These are phyloP conservation scores for Ceratocystis papillata DNA, from an alignment of 2,329 filamentous ascomycete species.

Conservation along the genomic window DNA sequence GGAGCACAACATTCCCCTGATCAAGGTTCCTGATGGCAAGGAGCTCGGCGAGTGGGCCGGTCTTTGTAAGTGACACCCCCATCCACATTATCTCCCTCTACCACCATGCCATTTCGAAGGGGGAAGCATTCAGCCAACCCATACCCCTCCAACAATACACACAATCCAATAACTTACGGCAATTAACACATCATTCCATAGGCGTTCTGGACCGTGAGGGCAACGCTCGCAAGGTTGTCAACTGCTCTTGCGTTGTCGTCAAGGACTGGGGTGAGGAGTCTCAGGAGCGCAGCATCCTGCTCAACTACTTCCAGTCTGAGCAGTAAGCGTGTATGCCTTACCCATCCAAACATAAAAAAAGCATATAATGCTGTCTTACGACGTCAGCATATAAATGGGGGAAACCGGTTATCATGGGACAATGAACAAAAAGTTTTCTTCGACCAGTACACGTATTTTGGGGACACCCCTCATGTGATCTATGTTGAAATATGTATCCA, in stretches of 20 bases:
- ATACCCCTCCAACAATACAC: background rate
- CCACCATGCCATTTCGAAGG: no score
- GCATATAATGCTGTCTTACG: conserved; percentile 27
- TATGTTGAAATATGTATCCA: background rate
- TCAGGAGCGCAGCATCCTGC: conserved; percentile 94
- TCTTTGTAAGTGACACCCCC: conserved; percentile 60
- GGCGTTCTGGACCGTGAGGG: conserved; percentile 98
- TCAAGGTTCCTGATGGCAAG: conserved; percentile 99
- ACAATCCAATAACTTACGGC: background rate
- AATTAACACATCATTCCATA: conserved; percentile 36
- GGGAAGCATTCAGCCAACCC: background rate
- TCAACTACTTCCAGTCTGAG: conserved; percentile 99
- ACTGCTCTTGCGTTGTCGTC: conserved; percentile 99
- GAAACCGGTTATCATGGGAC: conserved; percentile 23
- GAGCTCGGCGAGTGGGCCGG: conserved; percentile 99
- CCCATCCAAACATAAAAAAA: conserved; percentile 34
- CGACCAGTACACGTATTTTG: conserved; percentile 7
- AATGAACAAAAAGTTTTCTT: conserved; percentile 23
- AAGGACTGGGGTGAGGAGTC: conserved; percentile 99
- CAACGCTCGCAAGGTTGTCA: conserved; percentile 99
- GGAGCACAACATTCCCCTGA: conserved; percentile 99
- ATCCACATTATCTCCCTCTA: no score
- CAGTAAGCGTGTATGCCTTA: conserved; percentile 40
- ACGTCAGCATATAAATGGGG: conserved; percentile 27
- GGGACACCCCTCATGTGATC: background rate